Evolutionary conservation across 306 rosid species (phyloP).

Genomic region (Vachellia pachyceras): DNA sequence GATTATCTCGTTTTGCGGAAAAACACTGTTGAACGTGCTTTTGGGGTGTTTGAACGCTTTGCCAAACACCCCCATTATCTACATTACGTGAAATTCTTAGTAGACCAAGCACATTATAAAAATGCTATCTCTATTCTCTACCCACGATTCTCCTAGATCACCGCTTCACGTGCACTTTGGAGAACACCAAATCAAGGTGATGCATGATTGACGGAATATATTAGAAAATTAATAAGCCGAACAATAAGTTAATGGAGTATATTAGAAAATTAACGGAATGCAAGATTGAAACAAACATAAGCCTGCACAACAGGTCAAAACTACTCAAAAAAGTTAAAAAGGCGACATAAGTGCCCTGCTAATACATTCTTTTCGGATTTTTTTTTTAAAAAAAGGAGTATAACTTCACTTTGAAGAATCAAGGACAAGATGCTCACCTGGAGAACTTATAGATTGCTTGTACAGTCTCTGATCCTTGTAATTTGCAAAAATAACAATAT

Average conservation of each 20-base stretch:
- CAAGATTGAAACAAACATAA: not conserved
- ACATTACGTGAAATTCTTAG: not conserved
- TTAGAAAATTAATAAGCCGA: not conserved
- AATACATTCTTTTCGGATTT: not conserved
- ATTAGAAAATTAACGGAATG: slow-evolving; percentile 6
- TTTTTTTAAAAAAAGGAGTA: not conserved
- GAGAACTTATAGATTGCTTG: slow-evolving; percentile 64
- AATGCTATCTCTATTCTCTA: not conserved
- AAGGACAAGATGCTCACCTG: slow-evolving; percentile 43
- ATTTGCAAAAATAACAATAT: slow-evolving; percentile 70
- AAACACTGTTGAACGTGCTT: no score
- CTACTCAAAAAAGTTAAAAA: not conserved
- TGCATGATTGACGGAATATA: not conserved
- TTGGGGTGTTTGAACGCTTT: no score
- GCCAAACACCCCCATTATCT: no score
- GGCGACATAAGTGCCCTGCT: slow-evolving; percentile 8
- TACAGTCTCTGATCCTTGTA: slow-evolving; percentile 90
- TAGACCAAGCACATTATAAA: not conserved
- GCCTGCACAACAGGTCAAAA: slow-evolving; percentile 13
- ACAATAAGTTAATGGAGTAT: not conserved
- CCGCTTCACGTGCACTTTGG: slow-evolving; percentile 14
- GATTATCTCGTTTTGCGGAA: no score
- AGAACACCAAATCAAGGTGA: slow-evolving; percentile 18
- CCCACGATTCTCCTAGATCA: slow-evolving; percentile 18
- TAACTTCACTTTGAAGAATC: not conserved